phyloP scores from a whole-genome alignment of 1,139 yeast genomes.

The Lodderomyces pseudojiufengensis region DNA sequence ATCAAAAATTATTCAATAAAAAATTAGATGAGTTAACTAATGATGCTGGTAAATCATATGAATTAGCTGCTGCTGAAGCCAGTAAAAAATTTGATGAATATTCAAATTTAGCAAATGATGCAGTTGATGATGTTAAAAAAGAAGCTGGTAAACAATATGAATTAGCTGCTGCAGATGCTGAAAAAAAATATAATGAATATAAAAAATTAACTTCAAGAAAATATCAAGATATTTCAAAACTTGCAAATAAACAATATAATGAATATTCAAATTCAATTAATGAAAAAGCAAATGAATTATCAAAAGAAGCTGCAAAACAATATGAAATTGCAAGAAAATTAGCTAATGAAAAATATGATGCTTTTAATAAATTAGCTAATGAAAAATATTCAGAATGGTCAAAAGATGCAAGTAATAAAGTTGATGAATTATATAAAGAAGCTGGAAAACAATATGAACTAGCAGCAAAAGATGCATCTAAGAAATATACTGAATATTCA shows the following conservation, averaged over 20 bases:
- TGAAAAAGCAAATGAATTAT: slow-evolving; percentile 3
- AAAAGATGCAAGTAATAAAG: slow-evolving; percentile 3
- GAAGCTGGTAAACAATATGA: slow-evolving; percentile 6
- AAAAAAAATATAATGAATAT: slow-evolving; percentile 4
- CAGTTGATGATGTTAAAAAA: slow-evolving; percentile 2
- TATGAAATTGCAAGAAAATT: slow-evolving; percentile 7
- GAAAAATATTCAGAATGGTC: slow-evolving; percentile 5
- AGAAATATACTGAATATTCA: slow-evolving; percentile 6
- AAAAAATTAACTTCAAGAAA: slow-evolving; percentile 7
- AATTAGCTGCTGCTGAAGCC: slow-evolving; percentile 9
- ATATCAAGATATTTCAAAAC: slow-evolving; percentile 3
- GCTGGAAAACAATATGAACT: slow-evolving; percentile 9
- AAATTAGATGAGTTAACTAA: slow-evolving; percentile 3
- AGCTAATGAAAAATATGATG: slow-evolving; percentile 8
- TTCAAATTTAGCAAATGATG: slow-evolving; percentile 1
- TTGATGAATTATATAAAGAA: slow-evolving; percentile 8
- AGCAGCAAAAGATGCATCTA: slow-evolving; percentile 6
- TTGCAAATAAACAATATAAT: slow-evolving; percentile 2
- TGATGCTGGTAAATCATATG: slow-evolving; percentile 6
- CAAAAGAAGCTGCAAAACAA: slow-evolving; percentile 6
- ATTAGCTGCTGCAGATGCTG: slow-evolving; percentile 6
- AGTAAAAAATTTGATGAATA: slow-evolving; percentile 6
- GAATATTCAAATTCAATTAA: slow-evolving; percentile 4
- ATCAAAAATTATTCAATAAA: slow-evolving; percentile 9
- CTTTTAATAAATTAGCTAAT: slow-evolving; percentile 9